Base-by-base conservation (phyloP, 768 basidiomycete genomes). In the Porphyrellus cyaneotinctus region DNA sequence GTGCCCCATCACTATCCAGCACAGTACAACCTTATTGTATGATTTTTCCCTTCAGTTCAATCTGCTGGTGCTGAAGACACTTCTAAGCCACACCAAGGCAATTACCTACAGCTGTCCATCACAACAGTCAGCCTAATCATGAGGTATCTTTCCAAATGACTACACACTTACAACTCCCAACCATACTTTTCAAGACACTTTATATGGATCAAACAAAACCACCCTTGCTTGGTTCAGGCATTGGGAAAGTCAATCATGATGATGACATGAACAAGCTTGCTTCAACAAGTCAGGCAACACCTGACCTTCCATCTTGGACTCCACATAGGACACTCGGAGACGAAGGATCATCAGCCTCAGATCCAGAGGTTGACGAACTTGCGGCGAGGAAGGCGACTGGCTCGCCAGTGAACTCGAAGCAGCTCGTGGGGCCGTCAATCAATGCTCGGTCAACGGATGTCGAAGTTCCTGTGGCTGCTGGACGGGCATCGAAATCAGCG, bases 281-380 rank as follows among this genome's bases (percentile, higher is more conserved):
- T 39, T 13, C 43, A 31, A 22, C 51, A 18, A 53, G 31, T 42
- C 53, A 23, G 13, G n/a, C 3, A 26, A 12, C 9, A 39, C 11
- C 17, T 57, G 65, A 67, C 35, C 56, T 64, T 42, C 65, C 64
- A 33, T 49, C 65, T 6, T 65, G 64, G 64, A 65, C 64, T 18
- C 51, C 61, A 35, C 39, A 58, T 1, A 51, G 32, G 13, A 22
- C 33, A 47, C 12, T 14, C 1, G 43, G 20, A 46, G 44, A 49
- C 31, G 47, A 38, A n/a, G 18, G 12, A 24, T 45, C 42, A 43
- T 30, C 22, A 14, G n/a, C 18, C 17, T 26, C 57, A n/a, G 49
- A 65, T 7, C 18, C n/a, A 10, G 51, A 56, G 20, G 49, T 22
- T 43, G 54, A 64, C 39, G 36, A 56, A 38, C 32, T 51, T 47